A percentile compares a stretch with the other conserved stretches of the same genome.
These are phyloP conservation scores for Thelonectria blattea DNA, from an alignment of 2,329 filamentous ascomycete genomes.

Conservation along the genomic window DNA sequence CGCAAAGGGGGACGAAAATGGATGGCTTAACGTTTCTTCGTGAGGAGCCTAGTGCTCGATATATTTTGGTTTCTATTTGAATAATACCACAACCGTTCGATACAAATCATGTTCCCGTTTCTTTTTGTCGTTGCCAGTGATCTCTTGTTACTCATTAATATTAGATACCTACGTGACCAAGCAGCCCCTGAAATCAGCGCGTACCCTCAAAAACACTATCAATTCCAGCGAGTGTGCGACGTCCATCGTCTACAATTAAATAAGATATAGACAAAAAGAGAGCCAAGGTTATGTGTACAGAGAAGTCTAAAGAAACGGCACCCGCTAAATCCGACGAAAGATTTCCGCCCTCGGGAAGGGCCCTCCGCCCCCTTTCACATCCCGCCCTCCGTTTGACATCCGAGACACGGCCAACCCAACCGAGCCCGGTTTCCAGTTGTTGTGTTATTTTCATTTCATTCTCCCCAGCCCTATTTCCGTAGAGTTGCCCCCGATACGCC, in stretches of 20 bases:
- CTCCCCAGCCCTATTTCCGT: conserved; percentile 26
- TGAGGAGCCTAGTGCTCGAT: conserved; percentile 5
- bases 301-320: conserved; percentile 22
- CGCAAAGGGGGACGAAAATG: background rate
- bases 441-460: conserved; percentile 21
- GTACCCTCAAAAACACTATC: conserved; percentile 7
- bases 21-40: background rate
- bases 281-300: conserved; percentile 21
- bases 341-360: conserved; percentile 18
- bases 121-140: background rate
- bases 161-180: background rate
- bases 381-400: background rate
- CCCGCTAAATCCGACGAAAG: conserved; percentile 17
- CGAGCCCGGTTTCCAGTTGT: conserved; percentile 27
- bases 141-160: background rate
- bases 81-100: conserved; percentile 3
- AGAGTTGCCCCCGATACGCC: conserved; percentile 37
- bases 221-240: conserved; percentile 34
- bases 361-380: conserved; percentile 5
- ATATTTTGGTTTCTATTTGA: conserved; percentile 2
- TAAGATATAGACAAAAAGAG: conserved; percentile 31
- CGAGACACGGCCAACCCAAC: background rate
- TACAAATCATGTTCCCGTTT: background rate
- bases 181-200: no score
- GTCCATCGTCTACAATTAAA: conserved; percentile 36